phyloP scores from a whole-genome alignment of 1,139 yeast genomes.

The Zygosaccharomyces pseudobailii region DNA sequence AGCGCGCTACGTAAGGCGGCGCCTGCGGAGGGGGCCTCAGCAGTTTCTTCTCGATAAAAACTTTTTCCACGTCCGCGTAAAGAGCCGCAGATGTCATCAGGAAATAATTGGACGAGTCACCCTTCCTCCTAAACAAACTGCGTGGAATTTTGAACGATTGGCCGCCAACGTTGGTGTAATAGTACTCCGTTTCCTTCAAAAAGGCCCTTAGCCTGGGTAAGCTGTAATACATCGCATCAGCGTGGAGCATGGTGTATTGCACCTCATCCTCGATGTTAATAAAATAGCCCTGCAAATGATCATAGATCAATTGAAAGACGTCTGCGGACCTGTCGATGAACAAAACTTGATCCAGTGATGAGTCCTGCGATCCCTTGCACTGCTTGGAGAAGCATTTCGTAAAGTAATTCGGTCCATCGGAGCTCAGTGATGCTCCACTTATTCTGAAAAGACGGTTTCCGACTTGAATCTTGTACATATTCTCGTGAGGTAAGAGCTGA shows the following conservation, averaged over 20 bases:
- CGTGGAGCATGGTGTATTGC: constrained; percentile 56
- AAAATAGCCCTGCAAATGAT: constrained; percentile 76
- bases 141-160: constrained; percentile 56
- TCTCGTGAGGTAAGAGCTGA: constrained; percentile 55
- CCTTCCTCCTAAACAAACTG: constrained; percentile 48
- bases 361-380: constrained; percentile 1
- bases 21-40: constrained; percentile 75
- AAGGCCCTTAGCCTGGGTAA: constrained; percentile 51
- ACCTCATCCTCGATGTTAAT: constrained; percentile 53
- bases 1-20: constrained; percentile 51
- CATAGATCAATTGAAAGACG: constrained; percentile 60
- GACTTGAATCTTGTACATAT: constrained; percentile 66
- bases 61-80: constrained; percentile 43
- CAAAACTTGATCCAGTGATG: constrained; percentile 40
- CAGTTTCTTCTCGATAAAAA: constrained; percentile 41
- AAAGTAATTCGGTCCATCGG: constrained; percentile 59
- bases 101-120: constrained; percentile 76
- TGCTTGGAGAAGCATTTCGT: constrained; percentile 40
- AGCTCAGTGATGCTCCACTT: constrained; percentile 81
- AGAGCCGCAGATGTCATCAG: constrained; percentile 53
- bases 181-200: constrained; percentile 48
- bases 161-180: constrained; percentile 60
- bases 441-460: constrained; percentile 55
- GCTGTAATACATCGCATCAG: constrained; percentile 73
- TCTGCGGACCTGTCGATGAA: constrained; percentile 74